Conservation (phyloP, 2,329 filamentous ascomycete species). For the Stemphylium beticola region DNA sequence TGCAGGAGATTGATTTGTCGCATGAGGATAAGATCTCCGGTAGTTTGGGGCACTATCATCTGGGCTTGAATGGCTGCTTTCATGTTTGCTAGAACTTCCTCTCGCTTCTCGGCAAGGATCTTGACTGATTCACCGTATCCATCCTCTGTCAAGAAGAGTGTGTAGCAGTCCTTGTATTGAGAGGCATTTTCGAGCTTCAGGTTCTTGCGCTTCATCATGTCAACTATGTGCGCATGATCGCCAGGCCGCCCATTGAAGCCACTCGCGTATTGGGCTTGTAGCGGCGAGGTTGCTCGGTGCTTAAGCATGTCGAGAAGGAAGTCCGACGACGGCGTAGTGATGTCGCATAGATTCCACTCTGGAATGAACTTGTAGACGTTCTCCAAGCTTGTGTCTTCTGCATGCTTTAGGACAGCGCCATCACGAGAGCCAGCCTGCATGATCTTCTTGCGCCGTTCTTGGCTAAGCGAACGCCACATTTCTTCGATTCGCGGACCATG, state of each 20-base stretch:
- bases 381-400: constrained; percentile 46
- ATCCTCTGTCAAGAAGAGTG: constrained; percentile 45
- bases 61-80: constrained; percentile 23
- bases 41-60: constrained; percentile 27
- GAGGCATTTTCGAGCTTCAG: constrained; percentile 36
- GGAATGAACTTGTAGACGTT: constrained; percentile 51
- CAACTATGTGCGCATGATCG: constrained; percentile 46
- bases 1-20: constrained; percentile 51
- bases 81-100: constrained; percentile 26
- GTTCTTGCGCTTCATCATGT: constrained; percentile 45
- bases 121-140: constrained; percentile 49
- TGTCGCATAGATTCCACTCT: constrained; percentile 55
- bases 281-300: constrained; percentile 42
- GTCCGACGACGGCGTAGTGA: constrained; percentile 43
- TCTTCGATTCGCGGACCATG: constrained; percentile 47
- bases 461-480: constrained; percentile 51
- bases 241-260: constrained; percentile 44
- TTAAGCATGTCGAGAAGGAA: constrained; percentile 50
- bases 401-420: constrained; percentile 46
- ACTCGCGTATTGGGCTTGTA: constrained; percentile 12
- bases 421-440: constrained; percentile 46
- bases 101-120: constrained; percentile 24
- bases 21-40: constrained; percentile 46
- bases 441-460: constrained; percentile 42
- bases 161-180: constrained; percentile 43